Base-by-base conservation (phyloP, 148 eudicot genomes). In the Rhododendron williamsianum region DNA sequence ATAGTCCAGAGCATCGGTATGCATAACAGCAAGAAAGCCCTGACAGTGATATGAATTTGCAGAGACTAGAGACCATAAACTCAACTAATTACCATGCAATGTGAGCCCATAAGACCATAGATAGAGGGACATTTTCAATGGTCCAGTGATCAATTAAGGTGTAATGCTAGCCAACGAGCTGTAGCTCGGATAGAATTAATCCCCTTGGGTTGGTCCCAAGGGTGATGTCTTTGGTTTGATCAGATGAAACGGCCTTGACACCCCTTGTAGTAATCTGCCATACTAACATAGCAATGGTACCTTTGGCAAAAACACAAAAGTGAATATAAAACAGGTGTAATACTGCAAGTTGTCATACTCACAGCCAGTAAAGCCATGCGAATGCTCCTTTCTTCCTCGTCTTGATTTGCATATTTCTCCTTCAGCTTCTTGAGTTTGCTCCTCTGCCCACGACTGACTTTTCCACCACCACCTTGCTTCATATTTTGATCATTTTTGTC, bases 371-470 rank as follows among this genome's bases (percentile, higher is more conserved):
- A 91, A 88, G 98, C 93, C 98, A 97, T 95, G 27, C 99, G 97
- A 77, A 97, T 91, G 52, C 86, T 92, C 86, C 98, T 91, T 91
- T 97, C 98, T 84, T 95, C 98, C 89, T 97, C 99, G 88, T 97
- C 99, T 87, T 97, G 99, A 76, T 97, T 94, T 0, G 98, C 96
- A 90, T 97, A 97, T 88, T 97, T 97, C 87, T 96, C 99, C 90
- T 97, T 97, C 78, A 97, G 95, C 89, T 95, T 97, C 89, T 97
- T 97, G 27, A 97, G 94, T 86, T 97, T 97, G 85, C 93, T 88
- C 91, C 82, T 95, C 87, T 97, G 98, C n/a, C 99, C 99, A 86
- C 99, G 99, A 74, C 91, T 88, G 86, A 88, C 36, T 90, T 95
- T 97, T 76, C 95, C 96, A 90, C 91, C 90, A 84, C 87, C 90